These are phyloP conservation scores for Oehlia diaphana DNA, from an alignment of 192 early-diverging fungal species.

Conservation along the genomic window DNA sequence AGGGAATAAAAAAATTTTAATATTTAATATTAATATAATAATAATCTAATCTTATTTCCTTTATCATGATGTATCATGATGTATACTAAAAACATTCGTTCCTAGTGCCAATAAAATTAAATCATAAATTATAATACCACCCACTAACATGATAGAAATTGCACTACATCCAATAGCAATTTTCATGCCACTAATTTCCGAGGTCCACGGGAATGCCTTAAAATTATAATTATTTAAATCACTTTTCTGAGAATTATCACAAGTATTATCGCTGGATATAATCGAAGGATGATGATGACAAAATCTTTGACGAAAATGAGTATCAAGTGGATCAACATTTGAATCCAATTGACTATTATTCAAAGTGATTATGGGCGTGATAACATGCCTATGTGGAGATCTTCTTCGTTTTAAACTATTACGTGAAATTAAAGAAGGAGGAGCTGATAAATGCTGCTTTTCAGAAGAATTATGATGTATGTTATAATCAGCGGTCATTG, in stretches of 20 bases:
- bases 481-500: not conserved
- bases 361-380: not conserved
- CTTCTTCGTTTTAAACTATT: conserved; percentile 5
- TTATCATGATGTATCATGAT: not conserved
- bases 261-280: not conserved
- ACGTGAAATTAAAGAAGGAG: not conserved
- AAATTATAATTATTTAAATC: conserved; percentile 24
- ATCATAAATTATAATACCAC: conserved; percentile 54
- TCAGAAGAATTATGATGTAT: not conserved
- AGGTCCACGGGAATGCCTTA: conserved; percentile 29
- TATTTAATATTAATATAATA: too few relatives aligned
- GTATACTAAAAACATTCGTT: conserved; percentile 34
- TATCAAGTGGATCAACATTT: not conserved
- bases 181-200: conserved; percentile 19
- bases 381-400: not conserved
- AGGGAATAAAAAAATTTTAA: too few relatives aligned
- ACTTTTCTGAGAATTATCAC: conserved; percentile 23
- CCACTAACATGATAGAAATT: conserved; percentile 39
- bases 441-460: not conserved
- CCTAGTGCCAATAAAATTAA: conserved; percentile 50
- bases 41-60: too few relatives aligned
- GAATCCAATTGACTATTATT: not conserved
- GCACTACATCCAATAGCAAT: conserved; percentile 35
- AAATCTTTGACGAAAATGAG: not conserved
- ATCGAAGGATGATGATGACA: not conserved